phyloP scores from a whole-genome alignment of 1,139 yeast species.

The Hemisphaericaspora xylanilytica region DNA sequence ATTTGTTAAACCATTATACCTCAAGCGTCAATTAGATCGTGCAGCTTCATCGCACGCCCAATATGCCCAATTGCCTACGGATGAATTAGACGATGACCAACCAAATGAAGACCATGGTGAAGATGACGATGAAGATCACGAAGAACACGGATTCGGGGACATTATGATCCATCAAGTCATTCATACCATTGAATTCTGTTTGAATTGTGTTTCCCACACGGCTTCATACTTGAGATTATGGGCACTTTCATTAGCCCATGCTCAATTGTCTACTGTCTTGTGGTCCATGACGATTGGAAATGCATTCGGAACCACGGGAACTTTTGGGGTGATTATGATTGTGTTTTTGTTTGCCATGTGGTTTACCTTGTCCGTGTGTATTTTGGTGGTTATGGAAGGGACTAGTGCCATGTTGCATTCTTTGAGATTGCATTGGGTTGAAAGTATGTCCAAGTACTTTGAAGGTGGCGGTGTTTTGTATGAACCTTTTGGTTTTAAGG shows the following conservation, averaged over 20 bases:
- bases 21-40: constrained; percentile 40
- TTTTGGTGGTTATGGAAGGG: constrained; percentile 80
- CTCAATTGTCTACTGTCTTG: constrained; percentile 69
- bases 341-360: constrained; percentile 74
- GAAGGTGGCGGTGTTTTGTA: constrained; percentile 79
- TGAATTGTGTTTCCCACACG: constrained; percentile 76
- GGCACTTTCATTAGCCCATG: constrained; percentile 79
- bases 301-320: constrained; percentile 50
- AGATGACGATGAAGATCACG: constrained; percentile 52
- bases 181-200: constrained; percentile 76
- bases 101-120: constrained; percentile 22
- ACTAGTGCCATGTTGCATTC: constrained; percentile 87
- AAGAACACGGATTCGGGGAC: constrained; percentile 65
- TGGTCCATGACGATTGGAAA: constrained; percentile 77
- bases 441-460: constrained; percentile 80
- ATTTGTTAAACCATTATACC: constrained; percentile 62
- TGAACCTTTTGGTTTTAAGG: constrained; percentile 62
- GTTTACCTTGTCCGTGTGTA: constrained; percentile 71
- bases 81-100: constrained; percentile 15
- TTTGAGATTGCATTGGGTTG: constrained; percentile 84
- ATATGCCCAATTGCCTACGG: constrained; percentile 23
- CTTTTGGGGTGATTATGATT: constrained; percentile 47
- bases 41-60: constrained; percentile 42
- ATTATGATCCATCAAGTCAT: constrained; percentile 77
- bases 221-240: constrained; percentile 76